Percentiles rank a stretch among this genome's conserved stretches.
phyloP scores from a whole-genome alignment of 306 rosid genomes.

The Cucumis hystrix region DNA sequence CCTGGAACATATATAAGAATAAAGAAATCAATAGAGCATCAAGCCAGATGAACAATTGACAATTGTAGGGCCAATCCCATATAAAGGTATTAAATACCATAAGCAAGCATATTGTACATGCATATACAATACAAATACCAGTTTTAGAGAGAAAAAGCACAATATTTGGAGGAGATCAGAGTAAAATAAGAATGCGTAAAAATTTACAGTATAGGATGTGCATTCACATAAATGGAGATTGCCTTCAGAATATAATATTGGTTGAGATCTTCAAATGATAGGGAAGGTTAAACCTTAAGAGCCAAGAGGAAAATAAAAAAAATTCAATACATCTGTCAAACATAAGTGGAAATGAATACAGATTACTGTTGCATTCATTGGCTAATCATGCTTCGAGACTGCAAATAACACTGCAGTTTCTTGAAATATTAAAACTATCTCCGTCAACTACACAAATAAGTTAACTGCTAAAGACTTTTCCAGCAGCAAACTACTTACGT shows the following conservation, averaged over 20 bases:
- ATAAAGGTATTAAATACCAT: not conserved
- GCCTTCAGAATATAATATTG: not conserved
- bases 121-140: not conserved
- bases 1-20: slow-evolving; percentile 37
- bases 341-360: not conserved
- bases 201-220: not conserved
- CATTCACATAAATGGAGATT: not conserved
- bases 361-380: not conserved
- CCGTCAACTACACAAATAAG: not conserved
- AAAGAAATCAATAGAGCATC: not conserved
- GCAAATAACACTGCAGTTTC: not conserved
- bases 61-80: not conserved
- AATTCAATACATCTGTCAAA: not conserved
- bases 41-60: not conserved
- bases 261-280: not conserved
- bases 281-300: not conserved
- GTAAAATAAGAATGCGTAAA: not conserved
- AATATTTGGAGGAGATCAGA: not conserved
- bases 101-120: not conserved
- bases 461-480: not conserved
- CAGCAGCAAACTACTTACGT: not conserved
- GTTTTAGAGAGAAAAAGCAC: not conserved
- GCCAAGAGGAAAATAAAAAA: not conserved
- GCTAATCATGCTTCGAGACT: not conserved
- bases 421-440: not conserved